Percentiles rank a stretch among this genome's conserved stretches.
Evolutionary conservation across 495 filamentous ascomycete genomes (phyloP).

Genomic region (Penicillium angulare): DNA sequence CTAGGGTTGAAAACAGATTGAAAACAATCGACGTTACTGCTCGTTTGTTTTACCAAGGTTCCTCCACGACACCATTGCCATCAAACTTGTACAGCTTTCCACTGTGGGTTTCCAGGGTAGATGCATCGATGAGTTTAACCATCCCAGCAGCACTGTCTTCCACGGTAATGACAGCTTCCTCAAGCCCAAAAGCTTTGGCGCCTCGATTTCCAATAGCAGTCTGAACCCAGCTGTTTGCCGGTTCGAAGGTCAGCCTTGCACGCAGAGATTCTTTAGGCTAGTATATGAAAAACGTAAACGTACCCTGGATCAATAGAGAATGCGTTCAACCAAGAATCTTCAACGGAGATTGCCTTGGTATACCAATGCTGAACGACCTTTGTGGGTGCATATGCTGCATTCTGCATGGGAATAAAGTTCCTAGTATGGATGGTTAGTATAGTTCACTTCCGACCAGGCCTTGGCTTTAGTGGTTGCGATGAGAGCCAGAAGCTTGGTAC

Average conservation of each 20-base stretch:
- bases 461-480: too few species aligned
- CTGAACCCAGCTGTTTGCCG: conserved; percentile 25
- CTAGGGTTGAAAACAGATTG: too few species aligned
- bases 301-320: conserved; percentile 30
- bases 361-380: conserved; percentile 40
- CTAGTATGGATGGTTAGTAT: background rate
- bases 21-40: too few species aligned
- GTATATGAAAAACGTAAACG: too few species aligned
- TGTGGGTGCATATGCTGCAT: conserved; percentile 35
- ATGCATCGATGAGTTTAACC: conserved; percentile 30
- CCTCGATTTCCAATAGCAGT: conserved; percentile 47
- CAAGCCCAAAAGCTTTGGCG: conserved; percentile 31
- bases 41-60: conserved; percentile 7
- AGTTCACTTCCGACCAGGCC: too few species aligned
- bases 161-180: conserved; percentile 24
- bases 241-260: background rate
- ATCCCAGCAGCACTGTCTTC: conserved; percentile 37
- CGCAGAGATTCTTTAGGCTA: too few species aligned
- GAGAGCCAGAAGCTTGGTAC: too few species aligned
- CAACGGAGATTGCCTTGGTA: conserved; percentile 36
- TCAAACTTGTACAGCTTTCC: conserved; percentile 23
- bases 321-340: conserved; percentile 35
- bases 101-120: conserved; percentile 37
- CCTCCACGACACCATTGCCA: background rate
- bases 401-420: conserved; percentile 19